Base-by-base conservation (phyloP, 805 yeast genomes). In the Nakazawaea populi region DNA sequence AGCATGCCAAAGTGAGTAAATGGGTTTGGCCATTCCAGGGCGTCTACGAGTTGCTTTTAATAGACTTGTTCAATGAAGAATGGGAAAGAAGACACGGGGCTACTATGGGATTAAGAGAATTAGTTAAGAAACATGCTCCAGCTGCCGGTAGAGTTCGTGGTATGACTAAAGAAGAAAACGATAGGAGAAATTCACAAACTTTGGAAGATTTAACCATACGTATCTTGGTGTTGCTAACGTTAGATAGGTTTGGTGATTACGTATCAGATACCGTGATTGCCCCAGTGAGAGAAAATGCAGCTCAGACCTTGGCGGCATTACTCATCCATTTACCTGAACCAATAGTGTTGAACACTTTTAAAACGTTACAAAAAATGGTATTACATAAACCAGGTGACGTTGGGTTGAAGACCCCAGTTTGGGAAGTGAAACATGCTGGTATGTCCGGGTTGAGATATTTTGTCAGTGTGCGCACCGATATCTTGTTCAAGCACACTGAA, bases 371-470 rank as follows among this genome's bases (percentile, higher is more conserved):
- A 47, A 75, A 79, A 42, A 70, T 94, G 47, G 89, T 91, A 1
- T 66, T 85, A 45, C 97, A 92, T 64, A 73, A 76, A 42, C 60
- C 70, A 4, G 47, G 49, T n/a, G 56, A 54, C 27, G 65, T 79
- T 27, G 80, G 72, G 1, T 65, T 72, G 10, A 70, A 75, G 42
- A 61, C 70, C 14, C 80, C 85, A 4, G 77, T 90, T 50, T 94
- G 99, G 99, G 97, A 95, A 64, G 98, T 97, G 3, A 87, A 94
- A 53, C 99, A 94, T 72, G 99, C 98, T 58, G 99, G 98, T 46
- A 83, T 94, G 84, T 77, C 94, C 10, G 99, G 98, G 0, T 72
- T 94, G 48, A 75, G 96, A 48, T 94, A 94, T 66, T 84, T 94
- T 58, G 99, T 92, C 9, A 85, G 96, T 53, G 89, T 92, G 4